Evolutionary conservation across 2,329 filamentous ascomycete genomes (phyloP), one percentile per base, ranked within the genome.

Genomic region (Diaporthe sp.): DNA sequence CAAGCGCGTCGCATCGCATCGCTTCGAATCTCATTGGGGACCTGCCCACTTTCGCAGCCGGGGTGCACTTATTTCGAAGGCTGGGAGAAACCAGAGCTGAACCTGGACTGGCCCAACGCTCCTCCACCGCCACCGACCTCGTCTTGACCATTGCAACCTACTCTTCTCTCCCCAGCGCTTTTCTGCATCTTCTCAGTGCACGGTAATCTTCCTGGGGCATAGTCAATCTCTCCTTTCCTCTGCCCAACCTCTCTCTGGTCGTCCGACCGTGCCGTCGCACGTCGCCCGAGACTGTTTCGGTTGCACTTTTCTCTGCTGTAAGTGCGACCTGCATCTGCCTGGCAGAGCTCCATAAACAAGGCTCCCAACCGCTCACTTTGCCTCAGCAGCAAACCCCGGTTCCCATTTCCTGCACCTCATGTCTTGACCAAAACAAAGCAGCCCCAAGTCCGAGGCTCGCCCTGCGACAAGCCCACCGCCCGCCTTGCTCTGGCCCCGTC

Each of bases 341-440:
- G 58, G 25, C 70, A 55, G 46, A 75, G 69, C 74, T 73, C 70
- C 53, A 61, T 70, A 57, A 67, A 59, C 61, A 57, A 73, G 61
- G 22, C 69, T 42, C 51, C 73, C 70, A 49, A 73, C 67, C 55
- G 62, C 74, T 75, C 74, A 74, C 72, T 37, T 74, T 71, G 65
- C 74, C 58, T 42, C 61, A 59, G 68, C 51, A 70, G 49, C 74
- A 74, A 53, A 55, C 51, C 55, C 59, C 61, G 59, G 37, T 39
- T 72, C 37, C 44, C 51, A 62, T 72, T 75, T 76, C 62, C 73
- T 74, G 61, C 70, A 74, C 75, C 76, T 74, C 31, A 78, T 77
- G 78, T 74, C 74, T 79, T 78, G 76, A 77, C 69, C 70, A 72
- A 55, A 73, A 73, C 74, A 70, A 76, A 68, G 57, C 65, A 72